A percentile compares a stretch with the other conserved stretches of the same genome.
These are phyloP conservation scores for Rhododendron simsii DNA, from an alignment of 148 eudicot genomes.

Conservation along the genomic window DNA sequence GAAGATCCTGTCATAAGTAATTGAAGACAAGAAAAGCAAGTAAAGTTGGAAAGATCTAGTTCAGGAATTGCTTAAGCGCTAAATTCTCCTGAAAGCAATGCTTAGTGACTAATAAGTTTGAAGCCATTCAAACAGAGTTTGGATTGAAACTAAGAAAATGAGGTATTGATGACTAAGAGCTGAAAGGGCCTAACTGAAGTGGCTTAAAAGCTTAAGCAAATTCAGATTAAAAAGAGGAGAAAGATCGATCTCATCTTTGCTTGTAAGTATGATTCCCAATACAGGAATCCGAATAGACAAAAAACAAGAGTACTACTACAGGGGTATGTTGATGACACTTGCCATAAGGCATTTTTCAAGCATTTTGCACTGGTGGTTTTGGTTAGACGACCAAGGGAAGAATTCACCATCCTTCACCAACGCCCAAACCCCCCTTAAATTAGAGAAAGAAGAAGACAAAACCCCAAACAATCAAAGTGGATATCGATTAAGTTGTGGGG, in stretches of 20 bases:
- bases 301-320: neutral
- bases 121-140: slow-evolving; percentile 6
- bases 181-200: slow-evolving; percentile 38
- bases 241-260: slow-evolving; percentile 34
- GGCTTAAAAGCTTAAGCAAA: slow-evolving; percentile 47
- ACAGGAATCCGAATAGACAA: neutral
- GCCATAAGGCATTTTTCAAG: slow-evolving; percentile 20
- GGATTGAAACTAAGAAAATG: slow-evolving; percentile 24
- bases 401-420: neutral
- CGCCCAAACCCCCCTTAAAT: slow-evolving; percentile 12
- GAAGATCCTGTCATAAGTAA: slow-evolving; percentile 8
- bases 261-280: slow-evolving; percentile 31
- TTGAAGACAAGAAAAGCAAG: slow-evolving; percentile 2
- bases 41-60: slow-evolving; percentile 12
- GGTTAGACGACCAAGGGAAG: slow-evolving; percentile 6
- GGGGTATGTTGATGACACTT: neutral
- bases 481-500: slow-evolving; percentile 10
- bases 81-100: slow-evolving; percentile 45
- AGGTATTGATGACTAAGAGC: slow-evolving; percentile 1
- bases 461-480: neutral
- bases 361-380: neutral
- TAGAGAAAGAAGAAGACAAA: neutral
- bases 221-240: slow-evolving; percentile 5
- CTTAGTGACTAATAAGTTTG: slow-evolving; percentile 14
- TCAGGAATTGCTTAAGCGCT: slow-evolving; percentile 44